Percentiles rank a stretch among this genome's conserved stretches.
Evolutionary conservation across 768 basidiomycete genomes (phyloP).

Genomic region (Candolleomyces eurysporus): DNA sequence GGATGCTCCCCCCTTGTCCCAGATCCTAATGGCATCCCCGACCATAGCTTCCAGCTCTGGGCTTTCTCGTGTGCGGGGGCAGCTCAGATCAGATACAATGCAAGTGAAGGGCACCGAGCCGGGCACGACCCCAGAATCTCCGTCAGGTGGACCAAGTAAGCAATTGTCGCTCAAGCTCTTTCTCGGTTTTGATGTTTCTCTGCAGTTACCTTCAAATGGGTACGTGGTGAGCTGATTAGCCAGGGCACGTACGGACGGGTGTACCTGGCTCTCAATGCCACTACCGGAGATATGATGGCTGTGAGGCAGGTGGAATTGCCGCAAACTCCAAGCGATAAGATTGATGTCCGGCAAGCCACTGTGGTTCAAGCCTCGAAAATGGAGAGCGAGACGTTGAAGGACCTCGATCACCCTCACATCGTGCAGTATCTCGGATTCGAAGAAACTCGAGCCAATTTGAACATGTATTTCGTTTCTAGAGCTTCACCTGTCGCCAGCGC

Average conservation of each 20-base stretch:
- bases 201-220: slow-evolving; percentile 94
- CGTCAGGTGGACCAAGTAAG: slow-evolving; percentile 69
- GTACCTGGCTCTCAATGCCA: slow-evolving; percentile 93
- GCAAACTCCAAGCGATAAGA: slow-evolving; percentile 86
- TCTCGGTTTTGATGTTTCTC: not conserved
- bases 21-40: too few relatives aligned
- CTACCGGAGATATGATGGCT: slow-evolving; percentile 98
- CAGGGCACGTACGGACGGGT: slow-evolving; percentile 97
- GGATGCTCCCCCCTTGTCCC: too few relatives aligned
- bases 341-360: slow-evolving; percentile 77
- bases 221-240: slow-evolving; percentile 95
- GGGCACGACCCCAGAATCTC: slow-evolving; percentile 54
- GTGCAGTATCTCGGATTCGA: slow-evolving; percentile 97
- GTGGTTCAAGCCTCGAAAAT: slow-evolving; percentile 91
- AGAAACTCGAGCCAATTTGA: slow-evolving; percentile 82
- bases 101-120: slow-evolving; percentile 61
- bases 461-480: slow-evolving; percentile 66
- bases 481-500: slow-evolving; percentile 23
- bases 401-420: slow-evolving; percentile 95
- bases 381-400: slow-evolving; percentile 95
- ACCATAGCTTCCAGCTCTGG: too few relatives aligned
- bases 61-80: too few relatives aligned
- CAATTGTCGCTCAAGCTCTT: slow-evolving; percentile 1
- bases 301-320: slow-evolving; percentile 99
- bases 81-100: slow-evolving; percentile 78